Base-by-base conservation (phyloP, 2,329 filamentous ascomycete genomes). In the Aureobasidium sp. region DNA sequence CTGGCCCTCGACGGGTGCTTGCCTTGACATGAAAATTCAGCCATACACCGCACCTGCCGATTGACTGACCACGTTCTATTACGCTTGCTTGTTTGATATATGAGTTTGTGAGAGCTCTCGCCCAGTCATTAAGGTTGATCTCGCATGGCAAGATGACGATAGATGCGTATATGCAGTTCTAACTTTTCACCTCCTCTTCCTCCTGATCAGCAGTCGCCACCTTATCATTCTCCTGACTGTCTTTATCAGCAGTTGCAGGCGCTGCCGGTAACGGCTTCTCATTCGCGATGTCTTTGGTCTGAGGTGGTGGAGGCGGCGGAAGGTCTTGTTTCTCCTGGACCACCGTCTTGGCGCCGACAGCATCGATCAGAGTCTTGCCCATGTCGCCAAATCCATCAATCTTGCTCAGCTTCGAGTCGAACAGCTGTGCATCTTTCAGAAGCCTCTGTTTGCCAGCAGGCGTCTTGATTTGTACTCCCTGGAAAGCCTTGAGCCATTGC, bases 301-400 rank as follows among this genome's bases (percentile, higher is more conserved):
- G 17, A 29, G 42, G 29, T 27, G 42, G 55, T 20, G 55, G 55
- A 34, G 55, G 55, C 15, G 55, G 41, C 17, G 41, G 55, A 9
- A 29, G 20, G 27, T 36, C 27, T 31, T 31, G 20, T 27, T 45
- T 41, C 27, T 52, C 42, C 41, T 36, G 49, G 20, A 47, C 59
- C 2, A 65, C 49, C 6, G 42, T 53, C 37, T 63, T 63, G 9
- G 48, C 56, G 39, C 55, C 60, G 5, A 61, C 59, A n/a, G 31
- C 81, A 22, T 83, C 82, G 14, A 86, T 75, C 5, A 97, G 80
- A 65, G 86, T 81, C 39, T 87, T 82, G 34, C 89, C 90, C 2
- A 90, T 79, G 66, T 91, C 87, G 11, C 83, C 87, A 63, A 90
- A 90, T 1, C 90, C 91, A 58, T 94, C 87, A 42, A 96, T 83